phyloP scores from a whole-genome alignment of 805 yeast species.

The Candida methanosorbosa region DNA sequence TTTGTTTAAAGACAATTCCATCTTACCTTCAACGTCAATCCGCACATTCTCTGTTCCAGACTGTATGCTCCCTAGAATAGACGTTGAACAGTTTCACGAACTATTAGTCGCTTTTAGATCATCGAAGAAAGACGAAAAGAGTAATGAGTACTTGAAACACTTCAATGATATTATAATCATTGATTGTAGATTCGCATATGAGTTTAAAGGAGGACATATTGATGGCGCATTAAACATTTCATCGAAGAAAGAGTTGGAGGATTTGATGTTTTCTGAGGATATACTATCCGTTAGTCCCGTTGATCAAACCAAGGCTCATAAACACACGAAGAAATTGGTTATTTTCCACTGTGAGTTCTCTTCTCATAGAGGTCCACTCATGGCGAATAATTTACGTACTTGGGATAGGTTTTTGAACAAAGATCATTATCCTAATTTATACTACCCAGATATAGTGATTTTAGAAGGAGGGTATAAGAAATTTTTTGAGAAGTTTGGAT shows the following conservation, averaged over 20 bases:
- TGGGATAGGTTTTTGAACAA: constrained; percentile 72
- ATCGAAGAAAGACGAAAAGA: constrained; percentile 24
- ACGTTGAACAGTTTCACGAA: constrained; percentile 45
- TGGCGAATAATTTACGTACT: constrained; percentile 81
- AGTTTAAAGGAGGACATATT: constrained; percentile 89
- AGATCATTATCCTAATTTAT: constrained; percentile 69
- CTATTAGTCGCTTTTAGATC: constrained; percentile 37
- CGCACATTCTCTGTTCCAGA: constrained; percentile 35
- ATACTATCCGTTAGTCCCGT: constrained; percentile 13
- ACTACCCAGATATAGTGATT: constrained; percentile 83
- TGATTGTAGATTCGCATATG: constrained; percentile 92
- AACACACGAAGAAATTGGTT: constrained; percentile 31
- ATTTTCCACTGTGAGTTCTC: constrained; percentile 95
- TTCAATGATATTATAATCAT: constrained; percentile 55
- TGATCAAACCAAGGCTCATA: constrained; percentile 13
- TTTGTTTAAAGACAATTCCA: constrained; percentile 10
- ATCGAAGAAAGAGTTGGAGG: constrained; percentile 60
- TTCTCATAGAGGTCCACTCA: constrained; percentile 85
- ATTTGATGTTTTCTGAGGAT: constrained; percentile 30
- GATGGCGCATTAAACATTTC: constrained; percentile 72
- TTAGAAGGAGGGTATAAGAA: constrained; percentile 86
- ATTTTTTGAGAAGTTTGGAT: constrained; percentile 50
- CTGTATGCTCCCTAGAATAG: constrained; percentile 67
- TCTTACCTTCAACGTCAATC: constrained; percentile 23
- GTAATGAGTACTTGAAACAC: constrained; percentile 24